Evolutionary conservation across 139 green algal genomes (phyloP).

Genomic region (Zygnema circumcarinatum): DNA sequence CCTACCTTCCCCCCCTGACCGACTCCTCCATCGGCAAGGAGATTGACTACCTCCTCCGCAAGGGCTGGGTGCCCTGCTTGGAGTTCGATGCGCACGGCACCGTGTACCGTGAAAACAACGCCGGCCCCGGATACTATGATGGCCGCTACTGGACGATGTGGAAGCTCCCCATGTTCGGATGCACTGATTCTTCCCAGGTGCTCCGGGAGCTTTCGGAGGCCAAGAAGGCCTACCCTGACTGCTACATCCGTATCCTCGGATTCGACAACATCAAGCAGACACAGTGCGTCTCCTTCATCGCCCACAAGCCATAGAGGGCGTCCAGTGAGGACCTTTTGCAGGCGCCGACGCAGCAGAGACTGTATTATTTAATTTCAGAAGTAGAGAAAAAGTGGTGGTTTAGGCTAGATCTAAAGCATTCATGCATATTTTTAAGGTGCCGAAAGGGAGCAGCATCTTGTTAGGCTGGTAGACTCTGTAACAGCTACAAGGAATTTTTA

Average conservation of each 20-base stretch:
- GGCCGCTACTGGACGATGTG: conserved; percentile 92
- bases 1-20: conserved; percentile 94
- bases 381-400: too few species aligned
- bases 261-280: conserved; percentile 84
- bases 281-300: conserved; percentile 77
- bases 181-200: conserved; percentile 52
- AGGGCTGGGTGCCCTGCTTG: conserved; percentile 57
- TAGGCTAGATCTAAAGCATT: too few species aligned
- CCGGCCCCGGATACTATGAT: conserved; percentile 72
- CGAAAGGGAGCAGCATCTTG: too few species aligned
- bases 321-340: too few species aligned
- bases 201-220: conserved; percentile 67
- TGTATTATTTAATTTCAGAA: too few species aligned
- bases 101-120: conserved; percentile 39
- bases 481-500: too few species aligned
- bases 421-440: too few species aligned
- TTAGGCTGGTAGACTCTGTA: too few species aligned
- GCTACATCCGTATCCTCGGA: conserved; percentile 91
- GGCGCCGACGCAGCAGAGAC: too few species aligned
- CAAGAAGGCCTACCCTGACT: conserved; percentile 88
- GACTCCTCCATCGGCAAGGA: conserved; percentile 83
- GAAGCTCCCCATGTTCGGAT: conserved; percentile 99
- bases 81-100: conserved; percentile 37
- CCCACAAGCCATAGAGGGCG: conserved; percentile 59
- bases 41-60: conserved; percentile 55